These are phyloP conservation scores for Chenopodium berlandieri DNA, from an alignment of 148 eudicot genomes.

Conservation along the genomic window DNA sequence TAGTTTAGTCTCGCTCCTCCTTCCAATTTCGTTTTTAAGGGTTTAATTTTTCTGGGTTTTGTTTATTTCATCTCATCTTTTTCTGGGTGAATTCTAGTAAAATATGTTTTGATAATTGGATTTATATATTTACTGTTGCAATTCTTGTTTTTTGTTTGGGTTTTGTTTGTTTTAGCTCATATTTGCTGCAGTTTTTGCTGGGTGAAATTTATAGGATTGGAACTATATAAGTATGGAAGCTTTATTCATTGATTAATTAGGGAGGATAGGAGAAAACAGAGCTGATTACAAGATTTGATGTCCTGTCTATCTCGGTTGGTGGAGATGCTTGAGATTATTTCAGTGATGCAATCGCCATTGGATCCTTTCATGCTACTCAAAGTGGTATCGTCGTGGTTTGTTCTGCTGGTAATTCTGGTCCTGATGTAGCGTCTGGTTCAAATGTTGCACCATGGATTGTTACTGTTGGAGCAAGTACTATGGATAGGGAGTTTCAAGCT, in stretches of 20 bases:
- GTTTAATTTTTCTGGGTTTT: neutral
- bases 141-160: neutral
- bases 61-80: neutral
- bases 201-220: neutral
- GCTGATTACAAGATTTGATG: slow-evolving; percentile 31
- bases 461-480: slow-evolving; percentile 75
- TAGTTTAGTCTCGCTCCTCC: slow-evolving; percentile 18
- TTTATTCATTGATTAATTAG: neutral
- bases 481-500: slow-evolving; percentile 48
- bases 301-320: slow-evolving; percentile 59
- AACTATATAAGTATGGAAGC: neutral
- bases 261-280: neutral
- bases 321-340: slow-evolving; percentile 33
- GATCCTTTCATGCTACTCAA: slow-evolving; percentile 56
- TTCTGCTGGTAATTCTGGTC: slow-evolving; percentile 71
- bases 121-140: neutral
- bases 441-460: slow-evolving; percentile 74
- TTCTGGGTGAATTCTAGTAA: neutral
- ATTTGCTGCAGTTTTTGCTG: no score
- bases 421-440: slow-evolving; percentile 29
- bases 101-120: neutral
- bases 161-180: neutral
- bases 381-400: slow-evolving; percentile 50
- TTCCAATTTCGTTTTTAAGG: neutral
- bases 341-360: slow-evolving; percentile 44